Evolutionary conservation across 805 yeast species (phyloP).

Genomic region (Metschnikowia kunwiensis): DNA sequence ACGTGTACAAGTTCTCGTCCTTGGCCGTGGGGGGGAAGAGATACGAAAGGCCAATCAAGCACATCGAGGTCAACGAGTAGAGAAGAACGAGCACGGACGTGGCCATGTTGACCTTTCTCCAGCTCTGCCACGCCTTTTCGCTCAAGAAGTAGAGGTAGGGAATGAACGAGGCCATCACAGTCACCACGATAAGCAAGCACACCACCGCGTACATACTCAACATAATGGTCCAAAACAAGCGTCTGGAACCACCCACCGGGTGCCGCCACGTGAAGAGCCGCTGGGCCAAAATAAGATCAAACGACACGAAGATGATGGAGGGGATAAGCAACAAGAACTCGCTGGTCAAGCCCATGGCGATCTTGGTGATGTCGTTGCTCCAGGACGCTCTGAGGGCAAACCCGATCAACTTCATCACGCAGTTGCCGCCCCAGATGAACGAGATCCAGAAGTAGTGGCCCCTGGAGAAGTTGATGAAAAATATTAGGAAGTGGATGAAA

Average conservation of each 20-base stretch:
- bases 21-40: constrained; percentile 51
- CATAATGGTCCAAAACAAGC: constrained; percentile 22
- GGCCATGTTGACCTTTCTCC: constrained; percentile 28
- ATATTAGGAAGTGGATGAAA: constrained; percentile 17
- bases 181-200: constrained; percentile 15
- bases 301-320: constrained; percentile 18
- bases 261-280: constrained; percentile 26
- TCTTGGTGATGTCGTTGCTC: constrained; percentile 15
- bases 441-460: constrained; percentile 24
- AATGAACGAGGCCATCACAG: constrained; percentile 18
- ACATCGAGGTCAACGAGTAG: constrained; percentile 53
- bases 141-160: constrained; percentile 20
- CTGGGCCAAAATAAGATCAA: constrained; percentile 24
- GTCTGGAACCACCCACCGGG: constrained; percentile 25
- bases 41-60: constrained; percentile 50
- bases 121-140: constrained; percentile 16
- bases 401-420: constrained; percentile 15
- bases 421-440: constrained; percentile 18
- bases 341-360: constrained; percentile 18
- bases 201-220: constrained; percentile 18
- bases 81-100: constrained; percentile 31
- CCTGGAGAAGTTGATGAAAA: constrained; percentile 17
- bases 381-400: constrained; percentile 19
- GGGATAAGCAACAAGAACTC: constrained; percentile 21
- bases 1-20: constrained; percentile 52